Evolutionary conservation across 192 early-diverging fungal genomes (phyloP).

Genomic region (Bifiguratus adelaidae): DNA sequence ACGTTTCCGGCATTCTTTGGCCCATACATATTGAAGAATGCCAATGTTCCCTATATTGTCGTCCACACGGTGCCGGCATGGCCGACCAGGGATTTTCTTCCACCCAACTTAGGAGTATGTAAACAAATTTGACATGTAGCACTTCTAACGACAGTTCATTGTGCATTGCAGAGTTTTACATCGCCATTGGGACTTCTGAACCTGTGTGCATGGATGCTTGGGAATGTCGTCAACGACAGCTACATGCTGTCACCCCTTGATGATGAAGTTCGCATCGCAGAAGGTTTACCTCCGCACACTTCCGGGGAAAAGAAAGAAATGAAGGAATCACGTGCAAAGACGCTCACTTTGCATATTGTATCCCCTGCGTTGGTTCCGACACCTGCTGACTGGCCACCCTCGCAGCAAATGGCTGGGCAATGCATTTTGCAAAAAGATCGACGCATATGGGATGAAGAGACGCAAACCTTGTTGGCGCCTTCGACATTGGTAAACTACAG

Average conservation of each 20-base stretch:
- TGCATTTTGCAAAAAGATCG: neutral
- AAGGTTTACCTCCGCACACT: neutral
- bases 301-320: neutral
- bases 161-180: neutral
- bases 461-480: too few species aligned
- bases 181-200: neutral
- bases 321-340: neutral
- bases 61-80: neutral
- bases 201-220: neutral
- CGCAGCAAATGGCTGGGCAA: neutral
- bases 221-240: neutral
- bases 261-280: neutral
- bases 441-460: too few species aligned
- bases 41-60: neutral
- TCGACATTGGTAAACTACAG: too few species aligned
- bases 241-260: neutral
- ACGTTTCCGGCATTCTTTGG: neutral
- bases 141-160: too few species aligned
- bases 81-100: neutral
- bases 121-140: too few species aligned
- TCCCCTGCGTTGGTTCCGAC: neutral
- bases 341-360: neutral
- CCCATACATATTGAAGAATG: neutral
- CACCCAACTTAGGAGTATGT: neutral
- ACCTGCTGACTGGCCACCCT: neutral